These are phyloP conservation scores for Cadophora luteo-olivacea DNA, from an alignment of 2,329 filamentous ascomycete species.

Conservation along the genomic window DNA sequence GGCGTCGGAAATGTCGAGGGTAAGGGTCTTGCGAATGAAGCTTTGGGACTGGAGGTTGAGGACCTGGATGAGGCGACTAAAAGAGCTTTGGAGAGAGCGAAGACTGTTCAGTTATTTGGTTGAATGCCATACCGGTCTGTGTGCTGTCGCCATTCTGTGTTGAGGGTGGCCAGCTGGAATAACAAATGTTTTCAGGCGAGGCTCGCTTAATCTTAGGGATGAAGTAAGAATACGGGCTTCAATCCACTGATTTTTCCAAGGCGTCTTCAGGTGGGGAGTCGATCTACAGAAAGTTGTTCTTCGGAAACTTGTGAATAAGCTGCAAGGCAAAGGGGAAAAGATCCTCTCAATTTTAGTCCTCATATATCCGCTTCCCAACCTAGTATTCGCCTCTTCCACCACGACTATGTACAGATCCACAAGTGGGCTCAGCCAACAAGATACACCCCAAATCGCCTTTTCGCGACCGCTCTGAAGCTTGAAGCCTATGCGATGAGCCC, in stretches of 20 bases:
- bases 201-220: background rate
- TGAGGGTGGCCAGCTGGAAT: background rate
- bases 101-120: conserved; percentile 1
- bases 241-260: background rate
- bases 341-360: background rate
- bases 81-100: conserved; percentile 26
- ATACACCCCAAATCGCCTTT: background rate
- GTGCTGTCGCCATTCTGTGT: background rate
- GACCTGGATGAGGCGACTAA: conserved; percentile 34
- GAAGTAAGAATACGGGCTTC: background rate
- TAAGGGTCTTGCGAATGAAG: conserved; percentile 26
- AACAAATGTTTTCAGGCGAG: background rate
- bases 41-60: conserved; percentile 32
- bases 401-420: background rate
- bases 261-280: too few species aligned
- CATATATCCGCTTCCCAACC: background rate
- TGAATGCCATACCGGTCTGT: background rate
- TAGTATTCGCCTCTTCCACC: background rate
- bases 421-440: background rate
- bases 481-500: conserved; percentile 33
- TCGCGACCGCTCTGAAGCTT: background rate
- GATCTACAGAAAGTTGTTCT: too few species aligned
- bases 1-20: conserved; percentile 29
- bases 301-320: too few species aligned
- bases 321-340: background rate